These are phyloP conservation scores for Hypoxylon fragiforme DNA, from an alignment of 495 filamentous ascomycete genomes.

Conservation along the genomic window DNA sequence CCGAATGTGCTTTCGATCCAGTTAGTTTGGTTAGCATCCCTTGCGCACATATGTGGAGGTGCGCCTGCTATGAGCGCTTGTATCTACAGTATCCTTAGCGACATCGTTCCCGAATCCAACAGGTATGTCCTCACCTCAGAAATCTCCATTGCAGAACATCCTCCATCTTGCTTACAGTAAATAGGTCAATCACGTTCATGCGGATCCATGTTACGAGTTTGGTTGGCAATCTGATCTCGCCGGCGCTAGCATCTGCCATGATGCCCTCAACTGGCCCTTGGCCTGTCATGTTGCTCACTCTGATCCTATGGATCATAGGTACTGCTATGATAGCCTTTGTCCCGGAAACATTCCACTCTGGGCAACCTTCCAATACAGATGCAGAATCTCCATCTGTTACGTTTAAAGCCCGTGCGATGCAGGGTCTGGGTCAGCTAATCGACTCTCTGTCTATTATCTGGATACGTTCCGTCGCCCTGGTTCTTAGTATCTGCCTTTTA, in stretches of 20 bases:
- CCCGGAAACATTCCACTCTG: slow-evolving; percentile 48
- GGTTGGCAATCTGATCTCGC: slow-evolving; percentile 54
- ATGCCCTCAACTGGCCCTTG: slow-evolving; percentile 63
- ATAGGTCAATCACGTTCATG: slow-evolving; percentile 57
- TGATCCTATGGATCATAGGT: slow-evolving; percentile 33
- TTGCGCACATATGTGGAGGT: slow-evolving; percentile 57
- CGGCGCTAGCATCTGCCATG: slow-evolving; percentile 56
- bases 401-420: slow-evolving; percentile 16
- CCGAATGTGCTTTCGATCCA: slow-evolving; percentile 51
- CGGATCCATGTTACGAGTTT: slow-evolving; percentile 52
- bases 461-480: slow-evolving; percentile 25
- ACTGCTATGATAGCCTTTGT: slow-evolving; percentile 40
- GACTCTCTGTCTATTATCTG: slow-evolving; percentile 27
- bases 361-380: background rate
- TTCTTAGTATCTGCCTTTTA: slow-evolving; percentile 31
- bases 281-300: slow-evolving; percentile 49
- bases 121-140: slow-evolving; percentile 41
- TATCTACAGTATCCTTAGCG: slow-evolving; percentile 60
- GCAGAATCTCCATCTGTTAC: background rate
- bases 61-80: slow-evolving; percentile 53
- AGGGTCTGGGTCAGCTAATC: slow-evolving; percentile 21
- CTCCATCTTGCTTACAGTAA: slow-evolving; percentile 1
- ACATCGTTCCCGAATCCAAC: slow-evolving; percentile 58
- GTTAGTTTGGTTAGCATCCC: slow-evolving; percentile 56
- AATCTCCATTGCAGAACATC: background rate